A percentile compares a stretch with the other conserved stretches of the same genome.
Conservation (phyloP, 2,329 filamentous ascomycete genomes). For the Macroventuria anomochaeta region DNA sequence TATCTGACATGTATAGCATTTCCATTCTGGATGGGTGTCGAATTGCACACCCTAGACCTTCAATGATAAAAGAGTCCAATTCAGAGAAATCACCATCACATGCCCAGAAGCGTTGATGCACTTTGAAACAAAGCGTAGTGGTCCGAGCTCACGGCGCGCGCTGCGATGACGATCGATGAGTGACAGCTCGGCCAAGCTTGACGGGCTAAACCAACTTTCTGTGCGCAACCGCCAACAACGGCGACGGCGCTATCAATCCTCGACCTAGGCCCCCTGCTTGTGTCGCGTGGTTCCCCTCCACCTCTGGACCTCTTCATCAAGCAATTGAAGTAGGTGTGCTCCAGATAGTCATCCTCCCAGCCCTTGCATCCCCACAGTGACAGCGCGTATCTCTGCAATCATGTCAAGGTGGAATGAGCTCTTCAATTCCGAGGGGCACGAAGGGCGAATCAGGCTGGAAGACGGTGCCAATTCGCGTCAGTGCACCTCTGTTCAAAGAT, state of each 20-base stretch:
- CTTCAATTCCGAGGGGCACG: slow-evolving; percentile 46
- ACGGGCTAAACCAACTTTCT: slow-evolving; percentile 15
- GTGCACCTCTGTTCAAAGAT: slow-evolving; percentile 12
- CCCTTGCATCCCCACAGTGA: not conserved
- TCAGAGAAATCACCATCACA: not conserved
- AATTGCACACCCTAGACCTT: slow-evolving; percentile 14
- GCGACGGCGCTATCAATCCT: slow-evolving; percentile 11
- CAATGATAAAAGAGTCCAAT: slow-evolving; percentile 1
- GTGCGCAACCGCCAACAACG: slow-evolving; percentile 12
- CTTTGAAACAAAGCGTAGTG: slow-evolving; percentile 5
- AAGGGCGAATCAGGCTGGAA: slow-evolving; percentile 48
- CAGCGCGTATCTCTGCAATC: slow-evolving; percentile 16
- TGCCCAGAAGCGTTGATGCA: not conserved
- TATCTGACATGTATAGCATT: slow-evolving; percentile 30
- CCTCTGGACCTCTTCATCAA: not conserved
- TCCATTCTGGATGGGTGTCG: slow-evolving; percentile 13
- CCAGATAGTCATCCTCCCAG: not conserved
- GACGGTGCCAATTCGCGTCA: slow-evolving; percentile 53
- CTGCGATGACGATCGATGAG: slow-evolving; percentile 11
- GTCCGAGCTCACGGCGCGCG: slow-evolving; percentile 3
- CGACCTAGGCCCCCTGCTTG: not conserved
- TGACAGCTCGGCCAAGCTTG: slow-evolving; percentile 6
- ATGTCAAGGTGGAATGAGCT: slow-evolving; percentile 52
- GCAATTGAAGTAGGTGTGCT: slow-evolving; percentile 2
- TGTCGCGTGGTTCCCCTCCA: slow-evolving; percentile 5